Conservation (phyloP, 2,329 filamentous ascomycete species). For the Ophiostoma sp. region DNA sequence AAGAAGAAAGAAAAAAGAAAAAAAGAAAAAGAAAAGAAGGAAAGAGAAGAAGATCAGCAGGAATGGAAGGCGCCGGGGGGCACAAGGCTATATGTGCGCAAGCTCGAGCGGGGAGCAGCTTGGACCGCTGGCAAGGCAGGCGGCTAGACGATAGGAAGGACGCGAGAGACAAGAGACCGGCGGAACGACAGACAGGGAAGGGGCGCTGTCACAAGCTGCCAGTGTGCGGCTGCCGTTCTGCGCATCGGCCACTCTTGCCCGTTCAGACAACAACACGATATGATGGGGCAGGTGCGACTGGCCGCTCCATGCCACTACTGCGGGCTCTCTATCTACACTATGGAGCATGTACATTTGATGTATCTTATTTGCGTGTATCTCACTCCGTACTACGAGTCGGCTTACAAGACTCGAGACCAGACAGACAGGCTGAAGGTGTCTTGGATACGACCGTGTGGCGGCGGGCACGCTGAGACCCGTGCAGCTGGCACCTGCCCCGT, state of each 20-base stretch:
- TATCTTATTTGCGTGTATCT: too few relatives aligned
- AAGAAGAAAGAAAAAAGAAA: neutral
- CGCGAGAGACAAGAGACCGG: neutral
- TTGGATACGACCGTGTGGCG: too few relatives aligned
- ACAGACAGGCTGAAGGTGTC: too few relatives aligned
- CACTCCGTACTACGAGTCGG: too few relatives aligned
- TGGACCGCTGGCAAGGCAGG: neutral
- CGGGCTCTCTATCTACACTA: neutral
- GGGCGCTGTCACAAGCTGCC: neutral
- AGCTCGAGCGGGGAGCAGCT: neutral
- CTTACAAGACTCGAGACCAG: too few relatives aligned
- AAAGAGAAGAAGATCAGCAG: neutral
- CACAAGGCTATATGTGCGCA: constrained; percentile 6
- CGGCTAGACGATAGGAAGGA: neutral
- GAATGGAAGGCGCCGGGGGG: neutral
- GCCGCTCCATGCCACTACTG: neutral
- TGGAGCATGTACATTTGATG: neutral
- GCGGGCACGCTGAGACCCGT: too few relatives aligned
- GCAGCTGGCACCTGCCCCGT: too few relatives aligned
- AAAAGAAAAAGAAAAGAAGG: neutral
- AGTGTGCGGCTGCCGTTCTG: neutral
- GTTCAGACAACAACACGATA: constrained; percentile 9
- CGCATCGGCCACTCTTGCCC: constrained; percentile 1
- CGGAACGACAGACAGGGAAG: neutral
- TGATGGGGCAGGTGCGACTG: constrained; percentile 12